Base-by-base conservation (phyloP, 2,329 filamentous ascomycete species). In the Lachnellula arida region DNA sequence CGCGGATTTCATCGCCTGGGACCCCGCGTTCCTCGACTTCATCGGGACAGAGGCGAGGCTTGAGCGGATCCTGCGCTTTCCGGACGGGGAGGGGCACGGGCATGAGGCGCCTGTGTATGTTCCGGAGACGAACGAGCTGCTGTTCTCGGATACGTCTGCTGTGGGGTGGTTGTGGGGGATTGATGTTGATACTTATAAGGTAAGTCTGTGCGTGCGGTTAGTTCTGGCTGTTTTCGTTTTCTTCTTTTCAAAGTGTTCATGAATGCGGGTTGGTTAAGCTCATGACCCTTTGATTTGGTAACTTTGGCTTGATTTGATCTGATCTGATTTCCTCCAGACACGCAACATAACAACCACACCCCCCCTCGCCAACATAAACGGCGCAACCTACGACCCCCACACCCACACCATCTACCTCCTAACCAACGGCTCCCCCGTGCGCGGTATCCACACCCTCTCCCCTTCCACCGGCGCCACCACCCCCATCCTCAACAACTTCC, bases 111-210 rank as follows among this genome's bases (percentile, higher is more conserved):
- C 37, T 14, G 37, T 39, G 5, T 39, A 39, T 39, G 37, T 39
- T 3, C 37, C 37, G 14, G 37, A 39, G 37, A 39, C 37, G 11
- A 39, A 39, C 2, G 37, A 39, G n/a, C 37, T 39, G 88, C 85
- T 79, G 87, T 87, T 72, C 84, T 88, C 59, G 84, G 82, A 74
- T 88, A 85, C 73, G 85, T 79, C 77, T 88, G 85, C 75, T 85
- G 85, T 78, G 88, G 85, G 76, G 87, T 87, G 82, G 88, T 88
- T 76, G 88, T 88, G 61, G 85, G 84, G 7, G 1, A 39, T 39
- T 5, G 11, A 39, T n/a, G n/a, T 39, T 2, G 37, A 39, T n/a
- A 39, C 37, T n/a, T 39, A 39, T 39, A 39, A 39, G 12, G 37
- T 39, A 39, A 14, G 37, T 4, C 4, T 4, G 22, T 22, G 2